Evolutionary conservation across 441 rosid genomes (phyloP).

Genomic region (Gossypium gossypioides): DNA sequence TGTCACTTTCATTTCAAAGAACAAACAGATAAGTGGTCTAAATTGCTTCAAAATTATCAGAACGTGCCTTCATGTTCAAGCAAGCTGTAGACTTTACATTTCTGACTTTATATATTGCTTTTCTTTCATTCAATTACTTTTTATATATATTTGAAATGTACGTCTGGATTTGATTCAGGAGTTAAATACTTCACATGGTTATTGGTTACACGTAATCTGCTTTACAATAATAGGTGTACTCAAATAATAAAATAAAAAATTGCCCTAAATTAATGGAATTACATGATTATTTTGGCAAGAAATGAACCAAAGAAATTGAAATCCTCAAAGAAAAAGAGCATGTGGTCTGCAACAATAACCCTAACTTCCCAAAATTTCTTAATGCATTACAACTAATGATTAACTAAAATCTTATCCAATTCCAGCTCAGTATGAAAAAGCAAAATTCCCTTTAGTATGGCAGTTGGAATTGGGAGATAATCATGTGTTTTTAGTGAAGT

Average conservation of each 20-base stretch:
- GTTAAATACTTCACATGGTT: too few relatives aligned
- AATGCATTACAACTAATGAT: neutral
- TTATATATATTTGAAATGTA: too few relatives aligned
- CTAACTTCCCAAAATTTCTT: neutral
- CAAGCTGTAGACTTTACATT: neutral
- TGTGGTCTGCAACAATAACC: neutral
- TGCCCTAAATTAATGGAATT: neutral
- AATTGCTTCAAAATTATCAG: neutral
- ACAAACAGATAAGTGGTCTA: neutral
- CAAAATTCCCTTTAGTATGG: neutral
- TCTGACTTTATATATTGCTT: neutral
- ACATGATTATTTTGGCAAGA: neutral
- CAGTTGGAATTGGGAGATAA: conserved; percentile 3
- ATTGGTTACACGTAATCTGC: neutral
- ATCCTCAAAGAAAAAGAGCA: neutral
- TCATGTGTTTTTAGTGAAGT: neutral
- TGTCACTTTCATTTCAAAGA: neutral
- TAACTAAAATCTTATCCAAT: neutral
- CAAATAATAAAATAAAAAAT: neutral
- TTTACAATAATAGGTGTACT: neutral
- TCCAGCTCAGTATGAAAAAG: conserved; percentile 6
- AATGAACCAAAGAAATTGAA: neutral
- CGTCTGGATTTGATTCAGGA: too few relatives aligned
- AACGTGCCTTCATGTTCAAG: conserved; percentile 3
- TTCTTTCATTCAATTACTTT: neutral